These are phyloP conservation scores for Sarocladium oryzae DNA, from an alignment of 2,329 filamentous ascomycete species.

Conservation along the genomic window DNA sequence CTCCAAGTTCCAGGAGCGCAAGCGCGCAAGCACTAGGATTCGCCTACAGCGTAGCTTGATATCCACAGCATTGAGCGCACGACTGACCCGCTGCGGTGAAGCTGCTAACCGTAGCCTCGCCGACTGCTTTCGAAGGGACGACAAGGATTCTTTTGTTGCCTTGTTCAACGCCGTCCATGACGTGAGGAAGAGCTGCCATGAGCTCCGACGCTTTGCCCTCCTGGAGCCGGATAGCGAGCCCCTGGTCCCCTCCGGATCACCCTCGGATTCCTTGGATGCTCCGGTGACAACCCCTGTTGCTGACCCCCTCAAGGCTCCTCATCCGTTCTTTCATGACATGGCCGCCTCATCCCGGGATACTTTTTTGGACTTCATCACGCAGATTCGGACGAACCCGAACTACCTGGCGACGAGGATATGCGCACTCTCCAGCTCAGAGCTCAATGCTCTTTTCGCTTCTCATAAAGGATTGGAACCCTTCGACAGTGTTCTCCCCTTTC, in stretches of 20 bases:
- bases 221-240: slow-evolving; percentile 67
- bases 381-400: slow-evolving; percentile 78
- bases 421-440: slow-evolving; percentile 67
- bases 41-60: slow-evolving; percentile 69
- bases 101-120: slow-evolving; percentile 69
- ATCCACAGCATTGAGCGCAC: slow-evolving; percentile 67
- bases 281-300: slow-evolving; percentile 28
- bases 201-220: slow-evolving; percentile 62
- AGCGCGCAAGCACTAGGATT: slow-evolving; percentile 65
- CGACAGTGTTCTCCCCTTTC: slow-evolving; percentile 74
- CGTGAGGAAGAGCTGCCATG: slow-evolving; percentile 70
- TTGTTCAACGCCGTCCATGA: slow-evolving; percentile 74
- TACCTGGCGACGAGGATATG: slow-evolving; percentile 80
- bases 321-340: slow-evolving; percentile 64
- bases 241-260: slow-evolving; percentile 36
- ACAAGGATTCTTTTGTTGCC: slow-evolving; percentile 69
- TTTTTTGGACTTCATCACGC: slow-evolving; percentile 71
- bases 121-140: slow-evolving; percentile 70
- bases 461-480: slow-evolving; percentile 73
- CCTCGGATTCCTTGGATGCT: slow-evolving; percentile 43
- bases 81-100: slow-evolving; percentile 68
- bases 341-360: slow-evolving; percentile 68
- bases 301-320: slow-evolving; percentile 31
- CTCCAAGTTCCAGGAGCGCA: slow-evolving; percentile 76
- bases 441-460: slow-evolving; percentile 70